phyloP scores from a whole-genome alignment of 257 asterid genomes.

The Nyctanthes arbortristis region DNA sequence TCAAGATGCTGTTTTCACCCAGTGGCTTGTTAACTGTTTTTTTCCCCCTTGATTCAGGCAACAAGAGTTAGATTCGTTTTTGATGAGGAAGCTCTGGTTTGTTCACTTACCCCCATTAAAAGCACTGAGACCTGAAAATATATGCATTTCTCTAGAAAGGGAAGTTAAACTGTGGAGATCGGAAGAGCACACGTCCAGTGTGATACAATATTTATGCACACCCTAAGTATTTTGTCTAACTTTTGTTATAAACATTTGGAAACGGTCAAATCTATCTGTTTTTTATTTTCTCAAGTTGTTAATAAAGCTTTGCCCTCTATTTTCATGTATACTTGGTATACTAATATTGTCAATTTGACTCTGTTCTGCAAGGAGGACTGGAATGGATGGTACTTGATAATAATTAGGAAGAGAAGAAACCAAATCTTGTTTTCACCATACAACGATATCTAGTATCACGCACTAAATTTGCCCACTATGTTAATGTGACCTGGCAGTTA shows the following conservation, averaged over 20 bases:
- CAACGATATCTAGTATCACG: no score
- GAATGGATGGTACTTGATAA: neutral
- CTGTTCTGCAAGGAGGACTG: neutral
- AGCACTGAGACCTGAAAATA: neutral
- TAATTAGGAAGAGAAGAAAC: neutral
- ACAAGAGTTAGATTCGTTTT: constrained; percentile 92
- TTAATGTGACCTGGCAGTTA: neutral
- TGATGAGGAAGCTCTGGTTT: constrained; percentile 78
- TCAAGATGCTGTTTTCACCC: neutral
- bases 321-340: neutral
- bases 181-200: no score
- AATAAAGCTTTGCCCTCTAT: neutral
- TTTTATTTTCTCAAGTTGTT: neutral
- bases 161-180: no score
- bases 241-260: neutral
- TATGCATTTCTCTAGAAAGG: no score
- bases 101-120: constrained; percentile 32
- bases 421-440: neutral
- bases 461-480: neutral
- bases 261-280: neutral
- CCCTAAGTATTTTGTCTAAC: neutral
- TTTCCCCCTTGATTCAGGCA: constrained; percentile 52
- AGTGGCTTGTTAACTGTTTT: constrained; percentile 3
- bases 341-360: neutral
- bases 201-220: no score